A percentile compares a stretch with the other conserved stretches of the same genome.
These are phyloP conservation scores for Monocercomonoides exilis DNA, from an alignment of 78 protist genomes.

Conservation along the genomic window DNA sequence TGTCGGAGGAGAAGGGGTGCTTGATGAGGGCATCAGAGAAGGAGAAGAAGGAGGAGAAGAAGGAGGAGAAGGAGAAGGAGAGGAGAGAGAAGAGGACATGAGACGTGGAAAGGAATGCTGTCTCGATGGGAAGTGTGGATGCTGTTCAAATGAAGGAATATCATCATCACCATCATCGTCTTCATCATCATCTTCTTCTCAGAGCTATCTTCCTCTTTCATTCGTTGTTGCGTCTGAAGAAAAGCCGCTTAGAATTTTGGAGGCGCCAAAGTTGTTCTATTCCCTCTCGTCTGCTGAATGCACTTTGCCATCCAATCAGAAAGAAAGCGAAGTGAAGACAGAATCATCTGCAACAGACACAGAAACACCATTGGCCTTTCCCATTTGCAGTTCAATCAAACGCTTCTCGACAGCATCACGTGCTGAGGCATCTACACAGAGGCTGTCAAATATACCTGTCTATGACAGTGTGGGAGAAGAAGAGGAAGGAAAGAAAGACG, in stretches of 20 bases:
- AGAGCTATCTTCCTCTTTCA: background rate
- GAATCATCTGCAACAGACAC: background rate
- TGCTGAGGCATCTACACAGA: background rate
- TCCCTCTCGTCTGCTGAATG: background rate
- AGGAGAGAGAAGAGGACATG: background rate
- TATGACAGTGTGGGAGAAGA: too few relatives aligned
- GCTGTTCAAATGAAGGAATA: too few relatives aligned
- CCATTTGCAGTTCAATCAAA: background rate
- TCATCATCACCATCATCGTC: too few relatives aligned
- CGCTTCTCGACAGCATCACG: background rate
- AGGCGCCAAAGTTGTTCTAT: background rate
- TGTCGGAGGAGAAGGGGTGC: background rate
- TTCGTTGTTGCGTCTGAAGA: background rate
- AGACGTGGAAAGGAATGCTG: too few relatives aligned
- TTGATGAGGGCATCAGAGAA: too few relatives aligned
- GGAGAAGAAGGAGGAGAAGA: background rate
- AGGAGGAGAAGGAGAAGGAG: background rate
- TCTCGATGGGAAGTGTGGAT: too few relatives aligned
- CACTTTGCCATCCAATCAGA: background rate
- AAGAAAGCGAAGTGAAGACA: too few relatives aligned
- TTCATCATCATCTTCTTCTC: too few relatives aligned
- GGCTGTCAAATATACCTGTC: background rate
- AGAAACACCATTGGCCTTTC: background rate
- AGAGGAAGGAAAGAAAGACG: background rate
- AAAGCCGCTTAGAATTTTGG: background rate